These are phyloP conservation scores for Linnemannia schmuckeri DNA, from an alignment of 192 early-diverging fungal species.

Conservation along the genomic window DNA sequence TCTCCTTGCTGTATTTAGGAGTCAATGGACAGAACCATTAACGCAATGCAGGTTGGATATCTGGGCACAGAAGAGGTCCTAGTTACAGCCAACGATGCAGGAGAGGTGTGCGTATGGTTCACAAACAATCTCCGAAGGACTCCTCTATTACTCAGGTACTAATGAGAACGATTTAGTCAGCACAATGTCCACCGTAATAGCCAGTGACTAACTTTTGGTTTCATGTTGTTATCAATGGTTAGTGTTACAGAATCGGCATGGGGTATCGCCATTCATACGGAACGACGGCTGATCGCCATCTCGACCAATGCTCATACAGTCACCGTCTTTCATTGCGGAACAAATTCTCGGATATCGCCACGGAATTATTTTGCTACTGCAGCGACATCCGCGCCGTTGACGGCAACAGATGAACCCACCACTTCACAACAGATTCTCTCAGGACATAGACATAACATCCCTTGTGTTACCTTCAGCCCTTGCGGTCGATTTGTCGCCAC, in stretches of 20 bases:
- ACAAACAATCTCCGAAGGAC: slow-evolving; percentile 54
- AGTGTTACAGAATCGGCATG: slow-evolving; percentile 64
- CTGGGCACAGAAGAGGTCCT: slow-evolving; percentile 67
- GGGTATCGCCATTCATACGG: slow-evolving; percentile 71
- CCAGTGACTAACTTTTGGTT: background rate
- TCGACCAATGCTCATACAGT: slow-evolving; percentile 63
- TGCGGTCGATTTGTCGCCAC: slow-evolving; percentile 69
- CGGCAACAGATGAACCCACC: background rate
- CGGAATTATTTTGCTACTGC: background rate
- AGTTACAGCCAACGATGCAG: slow-evolving; percentile 65
- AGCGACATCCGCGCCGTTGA: background rate
- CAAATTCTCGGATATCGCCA: slow-evolving; percentile 27
- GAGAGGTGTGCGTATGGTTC: slow-evolving; percentile 68
- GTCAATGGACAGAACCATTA: slow-evolving; percentile 56
- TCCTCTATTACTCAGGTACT: slow-evolving; percentile 60
- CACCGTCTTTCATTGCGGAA: slow-evolving; percentile 60
- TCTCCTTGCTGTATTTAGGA: background rate
- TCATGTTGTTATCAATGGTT: background rate
- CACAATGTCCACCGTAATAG: too few relatives aligned
- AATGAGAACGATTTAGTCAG: background rate
- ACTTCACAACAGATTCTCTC: slow-evolving; percentile 45
- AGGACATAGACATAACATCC: slow-evolving; percentile 75
- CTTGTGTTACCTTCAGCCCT: slow-evolving; percentile 65
- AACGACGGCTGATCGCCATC: slow-evolving; percentile 65
- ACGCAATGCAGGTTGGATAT: slow-evolving; percentile 68